Conservation (phyloP, 2,329 filamentous ascomycete species). For the Annulohypoxylon truncatum region DNA sequence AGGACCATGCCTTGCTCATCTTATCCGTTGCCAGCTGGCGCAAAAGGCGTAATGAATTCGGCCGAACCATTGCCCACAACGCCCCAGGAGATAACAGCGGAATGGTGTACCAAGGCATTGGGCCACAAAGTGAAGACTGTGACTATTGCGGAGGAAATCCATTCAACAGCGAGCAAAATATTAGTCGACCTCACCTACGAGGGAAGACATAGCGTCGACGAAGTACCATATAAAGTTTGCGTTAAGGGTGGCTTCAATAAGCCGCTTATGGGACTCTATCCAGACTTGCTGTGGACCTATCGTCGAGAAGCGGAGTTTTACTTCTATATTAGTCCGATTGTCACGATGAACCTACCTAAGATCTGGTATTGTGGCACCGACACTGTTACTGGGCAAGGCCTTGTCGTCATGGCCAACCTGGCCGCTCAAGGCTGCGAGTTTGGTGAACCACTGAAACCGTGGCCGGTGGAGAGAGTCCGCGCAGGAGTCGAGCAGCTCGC, state of each 20-base stretch:
- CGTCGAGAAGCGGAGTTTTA: conserved; percentile 27
- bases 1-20: conserved; percentile 10
- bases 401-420: conserved; percentile 20
- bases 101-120: conserved; percentile 18
- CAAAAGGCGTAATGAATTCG: conserved; percentile 6
- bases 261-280: conserved; percentile 6
- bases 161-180: conserved; percentile 25
- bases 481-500: conserved; percentile 24
- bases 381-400: conserved; percentile 13
- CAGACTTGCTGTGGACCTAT: conserved; percentile 18
- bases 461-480: conserved; percentile 24
- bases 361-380: conserved; percentile 23
- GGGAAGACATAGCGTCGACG: not conserved
- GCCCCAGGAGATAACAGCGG: conserved; percentile 16
- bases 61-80: conserved; percentile 11
- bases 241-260: conserved; percentile 24
- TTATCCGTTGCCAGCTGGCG: conserved; percentile 1
- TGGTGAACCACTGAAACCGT: conserved; percentile 20
- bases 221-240: conserved; percentile 7
- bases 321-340: conserved; percentile 10
- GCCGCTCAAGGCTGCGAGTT: conserved; percentile 10
- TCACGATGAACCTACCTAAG: conserved; percentile 21
- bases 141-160: conserved; percentile 20
- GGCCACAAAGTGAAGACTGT: conserved; percentile 9
- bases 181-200: conserved; percentile 18